Conservation (phyloP, 371 early-diverging fungal genomes). For the Modicella reniformis region DNA sequence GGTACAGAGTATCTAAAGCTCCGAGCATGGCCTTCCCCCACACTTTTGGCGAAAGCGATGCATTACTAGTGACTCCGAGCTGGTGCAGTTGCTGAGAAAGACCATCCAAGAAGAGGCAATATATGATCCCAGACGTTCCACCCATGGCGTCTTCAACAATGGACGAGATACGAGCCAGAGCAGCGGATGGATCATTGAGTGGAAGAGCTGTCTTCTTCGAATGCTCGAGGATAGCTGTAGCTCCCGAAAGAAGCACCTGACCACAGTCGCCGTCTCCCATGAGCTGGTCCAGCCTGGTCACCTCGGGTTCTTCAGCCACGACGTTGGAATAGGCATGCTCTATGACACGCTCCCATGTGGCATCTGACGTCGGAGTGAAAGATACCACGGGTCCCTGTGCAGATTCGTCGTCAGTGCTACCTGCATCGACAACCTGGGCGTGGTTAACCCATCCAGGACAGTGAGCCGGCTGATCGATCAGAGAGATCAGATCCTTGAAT, state of each 20-base stretch:
- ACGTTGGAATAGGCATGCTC: conserved; percentile 63
- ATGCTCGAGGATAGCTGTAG: conserved; percentile 61
- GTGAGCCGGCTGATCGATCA: conserved; percentile 62
- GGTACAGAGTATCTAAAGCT: conserved; percentile 70
- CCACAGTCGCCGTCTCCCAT: conserved; percentile 91
- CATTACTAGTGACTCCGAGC: not conserved
- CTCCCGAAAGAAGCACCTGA: conserved; percentile 73
- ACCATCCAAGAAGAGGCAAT: conserved; percentile 81
- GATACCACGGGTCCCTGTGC: conserved; percentile 39
- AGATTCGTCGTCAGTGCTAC: conserved; percentile 54
- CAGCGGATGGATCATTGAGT: conserved; percentile 56
- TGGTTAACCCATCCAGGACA: conserved; percentile 70
- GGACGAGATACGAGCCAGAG: conserved; percentile 65
- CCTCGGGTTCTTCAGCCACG: conserved; percentile 73
- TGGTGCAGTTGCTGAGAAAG: conserved; percentile 65
- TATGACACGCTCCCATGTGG: conserved; percentile 61
- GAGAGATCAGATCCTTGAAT: conserved; percentile 44
- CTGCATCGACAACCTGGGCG: conserved; percentile 36
- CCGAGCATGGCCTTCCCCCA: conserved; percentile 39
- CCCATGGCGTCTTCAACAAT: conserved; percentile 79
- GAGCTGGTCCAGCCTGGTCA: conserved; percentile 76
- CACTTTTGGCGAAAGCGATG: conserved; percentile 20
- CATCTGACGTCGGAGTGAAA: conserved; percentile 47
- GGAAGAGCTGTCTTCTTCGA: conserved; percentile 52
- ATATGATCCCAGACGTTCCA: conserved; percentile 81